These are phyloP conservation scores for Biancaea sappan DNA, from an alignment of 306 rosid genomes.

Conservation along the genomic window DNA sequence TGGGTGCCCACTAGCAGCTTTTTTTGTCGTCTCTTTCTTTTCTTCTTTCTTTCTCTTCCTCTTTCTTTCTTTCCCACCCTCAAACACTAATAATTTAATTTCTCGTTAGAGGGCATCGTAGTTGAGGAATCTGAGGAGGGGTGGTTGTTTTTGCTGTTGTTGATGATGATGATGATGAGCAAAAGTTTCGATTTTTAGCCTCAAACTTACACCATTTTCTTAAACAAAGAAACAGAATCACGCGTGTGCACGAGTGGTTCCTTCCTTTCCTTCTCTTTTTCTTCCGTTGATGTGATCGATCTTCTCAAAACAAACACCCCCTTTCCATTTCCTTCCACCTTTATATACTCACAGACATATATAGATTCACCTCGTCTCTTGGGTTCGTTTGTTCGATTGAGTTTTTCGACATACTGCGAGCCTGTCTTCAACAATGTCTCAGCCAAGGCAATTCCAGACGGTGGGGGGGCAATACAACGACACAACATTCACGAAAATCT, in stretches of 20 bases:
- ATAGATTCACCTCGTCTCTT: conserved; percentile 5
- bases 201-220: background rate
- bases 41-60: background rate
- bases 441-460: conserved; percentile 74
- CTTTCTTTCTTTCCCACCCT: conserved; percentile 26
- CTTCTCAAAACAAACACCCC: conserved; percentile 20
- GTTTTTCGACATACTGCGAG: background rate
- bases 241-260: conserved; percentile 22
- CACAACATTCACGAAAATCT: conserved; percentile 84
- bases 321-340: conserved; percentile 41
- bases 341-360: background rate
- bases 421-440: conserved; percentile 54
- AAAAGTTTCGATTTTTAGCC: conserved; percentile 44
- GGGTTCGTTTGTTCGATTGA: background rate
- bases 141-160: too few relatives aligned
- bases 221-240: conserved; percentile 6
- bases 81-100: conserved; percentile 55
- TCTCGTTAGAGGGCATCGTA: conserved; percentile 59
- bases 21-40: background rate
- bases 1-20: conserved; percentile 3
- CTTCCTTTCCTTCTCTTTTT: background rate
- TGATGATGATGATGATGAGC: conserved; percentile 31
- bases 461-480: conserved; percentile 70
- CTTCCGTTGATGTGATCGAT: conserved; percentile 47
- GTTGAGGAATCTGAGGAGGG: conserved; percentile 64